A percentile compares a stretch with the other conserved stretches of the same genome.
phyloP scores from a whole-genome alignment of 148 eudicot genomes.

The Cornus florida region DNA sequence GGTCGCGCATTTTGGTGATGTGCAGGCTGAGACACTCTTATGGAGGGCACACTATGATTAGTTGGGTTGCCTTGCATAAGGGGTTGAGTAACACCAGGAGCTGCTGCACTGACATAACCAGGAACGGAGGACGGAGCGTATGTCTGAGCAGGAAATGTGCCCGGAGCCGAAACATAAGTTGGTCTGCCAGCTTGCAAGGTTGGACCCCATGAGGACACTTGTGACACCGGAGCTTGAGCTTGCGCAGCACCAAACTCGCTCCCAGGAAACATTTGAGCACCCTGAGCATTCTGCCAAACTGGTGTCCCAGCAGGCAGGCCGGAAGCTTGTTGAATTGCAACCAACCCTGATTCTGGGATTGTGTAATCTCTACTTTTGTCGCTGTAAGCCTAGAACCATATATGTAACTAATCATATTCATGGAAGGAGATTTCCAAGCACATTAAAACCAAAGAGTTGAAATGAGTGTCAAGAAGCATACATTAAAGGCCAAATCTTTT shows the following conservation, averaged over 20 bases:
- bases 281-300: constrained; percentile 53
- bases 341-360: constrained; percentile 29
- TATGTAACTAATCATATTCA: constrained; percentile 2
- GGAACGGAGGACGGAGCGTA: constrained; percentile 28
- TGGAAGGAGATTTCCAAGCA: neutral
- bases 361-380: constrained; percentile 85
- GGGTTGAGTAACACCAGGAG: constrained; percentile 23
- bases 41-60: neutral
- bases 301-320: constrained; percentile 28
- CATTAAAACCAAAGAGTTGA: neutral
- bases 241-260: constrained; percentile 25
- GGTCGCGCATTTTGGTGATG: constrained; percentile 27
- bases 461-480: constrained; percentile 30
- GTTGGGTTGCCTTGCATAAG: constrained; percentile 20
- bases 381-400: constrained; percentile 50
- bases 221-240: constrained; percentile 22
- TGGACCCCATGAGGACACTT: constrained; percentile 45
- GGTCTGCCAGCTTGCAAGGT: constrained; percentile 30
- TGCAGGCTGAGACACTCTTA: constrained; percentile 18
- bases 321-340: constrained; percentile 34
- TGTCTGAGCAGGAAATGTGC: constrained; percentile 49
- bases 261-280: constrained; percentile 23
- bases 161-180: constrained; percentile 39
- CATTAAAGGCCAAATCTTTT: constrained; percentile 25
- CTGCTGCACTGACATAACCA: constrained; percentile 29